A percentile compares a stretch with the other conserved stretches of the same genome.
Conservation (phyloP, 768 basidiomycete species). For the Tephrocybe sp. region DNA sequence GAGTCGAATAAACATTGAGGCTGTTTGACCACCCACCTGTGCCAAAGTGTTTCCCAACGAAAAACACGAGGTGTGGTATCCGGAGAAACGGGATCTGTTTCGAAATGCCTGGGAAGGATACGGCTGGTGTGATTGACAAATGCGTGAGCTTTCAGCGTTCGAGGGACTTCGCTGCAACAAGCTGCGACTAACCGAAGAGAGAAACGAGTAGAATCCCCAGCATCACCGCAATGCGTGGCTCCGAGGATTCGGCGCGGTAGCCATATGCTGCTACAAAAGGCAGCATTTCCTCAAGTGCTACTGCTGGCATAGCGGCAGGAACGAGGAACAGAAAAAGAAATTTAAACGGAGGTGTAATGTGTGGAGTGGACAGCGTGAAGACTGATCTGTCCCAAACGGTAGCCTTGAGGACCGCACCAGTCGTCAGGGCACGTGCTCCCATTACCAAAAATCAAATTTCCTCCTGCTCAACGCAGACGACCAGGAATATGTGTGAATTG, state of each 20-base stretch:
- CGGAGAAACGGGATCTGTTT: constrained; percentile 50
- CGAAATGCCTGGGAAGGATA: constrained; percentile 70
- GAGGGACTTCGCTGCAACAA: background rate
- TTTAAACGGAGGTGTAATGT: background rate
- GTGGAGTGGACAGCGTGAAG: background rate
- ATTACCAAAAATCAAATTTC: no score
- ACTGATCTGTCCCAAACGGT: background rate
- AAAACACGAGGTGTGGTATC: constrained; percentile 71
- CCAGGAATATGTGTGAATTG: no score
- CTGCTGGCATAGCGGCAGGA: constrained; percentile 1
- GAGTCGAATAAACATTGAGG: background rate
- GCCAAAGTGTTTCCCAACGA: constrained; percentile 87
- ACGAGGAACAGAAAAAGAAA: background rate
- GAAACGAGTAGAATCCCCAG: constrained; percentile 59
- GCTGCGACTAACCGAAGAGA: constrained; percentile 52
- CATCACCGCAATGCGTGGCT: constrained; percentile 36
- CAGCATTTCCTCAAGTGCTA: background rate
- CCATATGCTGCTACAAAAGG: background rate
- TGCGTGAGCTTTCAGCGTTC: background rate
- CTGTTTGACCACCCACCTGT: constrained; percentile 50
- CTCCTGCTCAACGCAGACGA: no score
- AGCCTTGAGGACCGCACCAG: constrained; percentile 17
- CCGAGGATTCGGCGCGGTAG: no score
- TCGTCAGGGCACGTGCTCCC: constrained; percentile 9
- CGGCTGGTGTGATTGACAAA: constrained; percentile 39